These are phyloP conservation scores for Coemansia sp. DNA, from an alignment of 192 early-diverging fungal species.

Conservation along the genomic window DNA sequence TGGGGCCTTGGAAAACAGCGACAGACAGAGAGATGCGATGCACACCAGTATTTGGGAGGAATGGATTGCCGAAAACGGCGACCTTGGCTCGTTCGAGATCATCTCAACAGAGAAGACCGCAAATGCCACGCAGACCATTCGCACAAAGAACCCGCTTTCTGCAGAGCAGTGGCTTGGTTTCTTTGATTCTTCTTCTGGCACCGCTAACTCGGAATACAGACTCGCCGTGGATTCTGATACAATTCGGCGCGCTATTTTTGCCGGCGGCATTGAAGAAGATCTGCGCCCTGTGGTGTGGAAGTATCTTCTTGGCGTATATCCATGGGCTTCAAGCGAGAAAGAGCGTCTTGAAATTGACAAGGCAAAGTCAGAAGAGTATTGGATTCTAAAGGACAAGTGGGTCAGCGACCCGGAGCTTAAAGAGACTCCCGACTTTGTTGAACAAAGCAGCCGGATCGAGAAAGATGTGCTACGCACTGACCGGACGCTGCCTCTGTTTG, in stretches of 20 bases:
- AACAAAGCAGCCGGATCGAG: constrained; percentile 79
- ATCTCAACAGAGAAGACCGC: constrained; percentile 37
- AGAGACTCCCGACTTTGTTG: constrained; percentile 61
- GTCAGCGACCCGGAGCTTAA: constrained; percentile 59
- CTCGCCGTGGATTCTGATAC: constrained; percentile 55
- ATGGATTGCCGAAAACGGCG: constrained; percentile 46
- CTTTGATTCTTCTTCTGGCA: constrained; percentile 57
- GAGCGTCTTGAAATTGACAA: constrained; percentile 67
- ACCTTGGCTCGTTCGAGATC: constrained; percentile 50
- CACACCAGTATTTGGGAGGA: constrained; percentile 56
- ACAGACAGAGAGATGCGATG: constrained; percentile 7
- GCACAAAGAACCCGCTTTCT: constrained; percentile 55
- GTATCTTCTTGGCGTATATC: constrained; percentile 80
- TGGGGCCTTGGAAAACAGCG: background rate
- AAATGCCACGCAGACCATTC: constrained; percentile 42
- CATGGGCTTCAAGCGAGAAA: constrained; percentile 76
- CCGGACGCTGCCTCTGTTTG: constrained; percentile 79
- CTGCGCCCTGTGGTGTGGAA: constrained; percentile 87
- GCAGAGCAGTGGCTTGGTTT: constrained; percentile 71
- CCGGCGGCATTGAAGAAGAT: constrained; percentile 77
- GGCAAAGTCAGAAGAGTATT: constrained; percentile 62
- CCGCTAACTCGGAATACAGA: constrained; percentile 30
- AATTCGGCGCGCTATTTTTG: constrained; percentile 64
- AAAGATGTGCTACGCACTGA: constrained; percentile 98
- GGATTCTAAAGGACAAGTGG: constrained; percentile 67